Evolutionary conservation across 305 asterid species (phyloP).

Genomic region (Fraxinus latifolia): DNA sequence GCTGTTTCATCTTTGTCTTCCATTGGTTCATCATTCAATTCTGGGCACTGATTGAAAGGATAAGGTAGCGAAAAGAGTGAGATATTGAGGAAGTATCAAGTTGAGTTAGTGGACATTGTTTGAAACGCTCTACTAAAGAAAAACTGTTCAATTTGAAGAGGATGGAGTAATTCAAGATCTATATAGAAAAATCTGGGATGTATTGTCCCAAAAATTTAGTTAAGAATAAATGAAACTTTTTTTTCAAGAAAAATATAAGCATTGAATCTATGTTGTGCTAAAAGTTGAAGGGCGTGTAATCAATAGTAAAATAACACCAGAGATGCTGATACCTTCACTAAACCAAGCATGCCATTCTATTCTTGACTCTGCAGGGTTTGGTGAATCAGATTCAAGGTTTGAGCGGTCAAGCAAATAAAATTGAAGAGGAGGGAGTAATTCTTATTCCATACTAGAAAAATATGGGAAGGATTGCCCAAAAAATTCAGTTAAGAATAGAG

Average conservation of each 20-base stretch:
- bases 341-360: constrained; percentile 83
- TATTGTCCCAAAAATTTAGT: background rate
- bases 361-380: constrained; percentile 64
- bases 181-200: background rate
- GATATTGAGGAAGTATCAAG: background rate
- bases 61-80: background rate
- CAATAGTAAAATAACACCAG: constrained; percentile 20
- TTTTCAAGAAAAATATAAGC: background rate
- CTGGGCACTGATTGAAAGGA: constrained; percentile 48
- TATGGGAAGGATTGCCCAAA: background rate
- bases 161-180: background rate
- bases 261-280: background rate
- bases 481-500: background rate
- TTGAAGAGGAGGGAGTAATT: background rate
- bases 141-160: background rate
- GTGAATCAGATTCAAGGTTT: background rate
- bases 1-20: constrained; percentile 68
- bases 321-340: constrained; percentile 64
- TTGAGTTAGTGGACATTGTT: background rate
- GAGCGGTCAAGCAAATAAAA: background rate
- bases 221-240: background rate
- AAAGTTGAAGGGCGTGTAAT: constrained; percentile 5
- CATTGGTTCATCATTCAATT: constrained; percentile 80
- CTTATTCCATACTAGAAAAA: background rate
- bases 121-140: background rate